These are phyloP conservation scores for Schwanniomyces occidentalis DNA, from an alignment of 805 yeast genomes.

Conservation along the genomic window DNA sequence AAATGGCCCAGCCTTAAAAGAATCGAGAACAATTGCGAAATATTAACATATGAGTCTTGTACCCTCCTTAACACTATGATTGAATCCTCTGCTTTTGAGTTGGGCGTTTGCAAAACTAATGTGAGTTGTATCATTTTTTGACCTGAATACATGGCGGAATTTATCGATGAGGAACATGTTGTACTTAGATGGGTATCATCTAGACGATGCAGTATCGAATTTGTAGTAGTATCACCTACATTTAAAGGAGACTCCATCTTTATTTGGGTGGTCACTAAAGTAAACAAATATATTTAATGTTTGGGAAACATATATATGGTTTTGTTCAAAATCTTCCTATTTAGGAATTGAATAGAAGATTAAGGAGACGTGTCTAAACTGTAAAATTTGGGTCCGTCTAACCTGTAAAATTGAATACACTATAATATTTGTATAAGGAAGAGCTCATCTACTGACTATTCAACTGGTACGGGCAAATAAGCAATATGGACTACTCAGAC, in stretches of 20 bases:
- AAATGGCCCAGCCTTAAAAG: slow-evolving; percentile 29
- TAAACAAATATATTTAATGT: neutral
- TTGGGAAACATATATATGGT: neutral
- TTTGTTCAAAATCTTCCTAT: slow-evolving; percentile 6
- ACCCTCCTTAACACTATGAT: slow-evolving; percentile 37
- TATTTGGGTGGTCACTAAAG: neutral
- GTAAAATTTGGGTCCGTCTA: slow-evolving; percentile 3
- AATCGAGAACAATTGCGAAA: slow-evolving; percentile 37
- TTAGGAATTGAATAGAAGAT: slow-evolving; percentile 7
- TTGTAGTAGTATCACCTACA: slow-evolving; percentile 43
- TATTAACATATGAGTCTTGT: slow-evolving; percentile 42
- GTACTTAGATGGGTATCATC: slow-evolving; percentile 34
- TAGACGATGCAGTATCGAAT: slow-evolving; percentile 36
- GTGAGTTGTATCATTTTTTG: slow-evolving; percentile 38
- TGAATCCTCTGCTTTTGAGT: slow-evolving; percentile 5
- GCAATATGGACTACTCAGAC: slow-evolving; percentile 79
- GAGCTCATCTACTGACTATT: too few relatives aligned
- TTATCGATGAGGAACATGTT: slow-evolving; percentile 17
- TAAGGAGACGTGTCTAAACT: slow-evolving; percentile 11
- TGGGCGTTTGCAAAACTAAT: slow-evolving; percentile 10
- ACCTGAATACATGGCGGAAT: slow-evolving; percentile 35
- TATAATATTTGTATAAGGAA: too few relatives aligned
- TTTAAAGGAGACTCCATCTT: slow-evolving; percentile 44
- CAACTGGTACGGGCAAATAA: too few relatives aligned
- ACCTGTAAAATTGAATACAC: slow-evolving; percentile 8